A percentile compares a stretch with the other conserved stretches of the same genome.
Conservation (phyloP, 2,329 filamentous ascomycete genomes). For the Phialocephala subalpina region DNA sequence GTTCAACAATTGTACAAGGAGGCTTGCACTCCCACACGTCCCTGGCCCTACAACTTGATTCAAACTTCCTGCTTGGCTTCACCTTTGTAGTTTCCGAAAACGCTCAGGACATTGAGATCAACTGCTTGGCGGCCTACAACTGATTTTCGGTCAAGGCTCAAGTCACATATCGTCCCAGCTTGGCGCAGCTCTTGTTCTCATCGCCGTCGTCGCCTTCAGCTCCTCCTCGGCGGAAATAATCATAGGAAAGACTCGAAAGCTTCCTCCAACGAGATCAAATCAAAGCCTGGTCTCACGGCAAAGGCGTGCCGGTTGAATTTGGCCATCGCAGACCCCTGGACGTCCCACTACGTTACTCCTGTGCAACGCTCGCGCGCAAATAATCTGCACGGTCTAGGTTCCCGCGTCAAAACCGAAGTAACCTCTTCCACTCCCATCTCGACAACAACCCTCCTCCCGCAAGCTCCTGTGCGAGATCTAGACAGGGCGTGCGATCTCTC, state of each 20-base stretch:
- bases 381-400: neutral
- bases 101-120: neutral
- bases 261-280: neutral
- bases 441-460: neutral
- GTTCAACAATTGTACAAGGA: neutral
- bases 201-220: neutral
- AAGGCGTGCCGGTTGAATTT: neutral
- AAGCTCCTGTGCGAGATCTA: neutral
- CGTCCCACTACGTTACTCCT: neutral
- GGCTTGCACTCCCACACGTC: neutral
- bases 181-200: neutral
- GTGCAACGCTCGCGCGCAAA: neutral
- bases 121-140: neutral
- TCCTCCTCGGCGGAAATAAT: neutral
- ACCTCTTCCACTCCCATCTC: neutral
- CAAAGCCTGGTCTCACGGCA: neutral
- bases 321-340: neutral
- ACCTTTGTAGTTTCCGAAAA: too few species aligned
- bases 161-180: neutral
- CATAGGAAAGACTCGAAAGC: neutral
- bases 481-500: neutral
- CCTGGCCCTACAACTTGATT: neutral
- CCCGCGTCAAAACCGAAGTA: conserved; percentile 5
- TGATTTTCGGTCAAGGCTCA: neutral
- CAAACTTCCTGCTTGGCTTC: neutral